Percentiles rank a stretch among this genome's conserved stretches.
phyloP scores from a whole-genome alignment of 2,329 filamentous ascomycete species.

The Mariannaea sp. region DNA sequence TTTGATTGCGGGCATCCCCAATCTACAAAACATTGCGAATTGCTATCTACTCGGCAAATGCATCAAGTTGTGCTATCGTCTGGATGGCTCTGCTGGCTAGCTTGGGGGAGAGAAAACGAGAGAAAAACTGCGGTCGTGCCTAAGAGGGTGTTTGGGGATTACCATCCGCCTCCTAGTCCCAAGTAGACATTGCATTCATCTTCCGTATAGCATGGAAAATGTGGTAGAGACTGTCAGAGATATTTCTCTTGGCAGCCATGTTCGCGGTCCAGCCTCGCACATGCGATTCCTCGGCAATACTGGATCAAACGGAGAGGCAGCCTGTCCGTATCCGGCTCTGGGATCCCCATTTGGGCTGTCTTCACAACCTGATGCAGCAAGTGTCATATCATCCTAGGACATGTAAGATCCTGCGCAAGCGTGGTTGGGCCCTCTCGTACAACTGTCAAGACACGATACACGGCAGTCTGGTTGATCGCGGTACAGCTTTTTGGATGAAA shows the following conservation, averaged over 20 bases:
- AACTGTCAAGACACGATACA: background rate
- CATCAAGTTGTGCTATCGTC: no score
- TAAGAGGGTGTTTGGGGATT: no score
- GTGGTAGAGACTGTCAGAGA: no score
- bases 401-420: background rate
- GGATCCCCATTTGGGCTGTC: background rate
- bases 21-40: no score
- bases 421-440: background rate
- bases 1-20: background rate
- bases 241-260: no score
- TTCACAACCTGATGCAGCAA: background rate
- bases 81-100: no score
- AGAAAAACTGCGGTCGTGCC: no score
- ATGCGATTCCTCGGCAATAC: background rate
- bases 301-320: conserved; percentile 1
- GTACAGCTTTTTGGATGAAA: background rate
- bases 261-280: background rate
- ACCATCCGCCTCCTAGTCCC: no score
- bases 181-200: no score
- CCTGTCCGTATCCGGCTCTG: background rate
- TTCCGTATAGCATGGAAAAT: no score
- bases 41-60: no score
- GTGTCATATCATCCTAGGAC: background rate
- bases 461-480: background rate
- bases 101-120: no score